Evolutionary conservation across 78 protist genomes (phyloP).

Genomic region (Creolimax fragrantissima): DNA sequence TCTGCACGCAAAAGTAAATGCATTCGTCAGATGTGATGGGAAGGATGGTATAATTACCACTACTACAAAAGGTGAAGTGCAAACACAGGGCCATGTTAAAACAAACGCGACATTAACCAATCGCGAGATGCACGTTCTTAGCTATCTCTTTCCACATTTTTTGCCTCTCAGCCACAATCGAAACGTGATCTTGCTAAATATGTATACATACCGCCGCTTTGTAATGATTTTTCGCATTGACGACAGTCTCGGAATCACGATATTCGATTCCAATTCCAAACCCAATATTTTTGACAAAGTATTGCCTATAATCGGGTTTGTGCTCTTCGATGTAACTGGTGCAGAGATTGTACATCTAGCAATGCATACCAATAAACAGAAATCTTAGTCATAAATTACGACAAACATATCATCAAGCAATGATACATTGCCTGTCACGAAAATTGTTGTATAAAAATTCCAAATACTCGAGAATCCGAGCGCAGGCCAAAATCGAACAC

Average conservation of each 20-base stretch:
- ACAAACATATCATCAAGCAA: too few species aligned
- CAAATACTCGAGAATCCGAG: too few species aligned
- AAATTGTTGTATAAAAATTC: too few species aligned
- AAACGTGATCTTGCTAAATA: too few species aligned
- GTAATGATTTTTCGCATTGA: conserved; percentile 24
- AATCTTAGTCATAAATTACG: too few species aligned
- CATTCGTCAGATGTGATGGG: not conserved
- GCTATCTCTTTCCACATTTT: not conserved
- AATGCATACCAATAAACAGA: too few species aligned
- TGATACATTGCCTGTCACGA: too few species aligned
- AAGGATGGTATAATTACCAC: not conserved
- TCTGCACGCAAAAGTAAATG: not conserved
- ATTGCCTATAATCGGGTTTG: conserved; percentile 5
- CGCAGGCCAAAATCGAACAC: too few species aligned
- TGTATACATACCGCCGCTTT: not conserved
- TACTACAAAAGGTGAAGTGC: not conserved
- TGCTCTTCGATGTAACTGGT: not conserved
- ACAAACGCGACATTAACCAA: not conserved
- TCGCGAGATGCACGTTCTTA: not conserved
- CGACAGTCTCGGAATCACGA: conserved; percentile 25
- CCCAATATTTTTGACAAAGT: conserved; percentile 43
- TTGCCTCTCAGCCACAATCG: not conserved
- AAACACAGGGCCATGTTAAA: not conserved
- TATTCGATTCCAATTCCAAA: conserved; percentile 56
- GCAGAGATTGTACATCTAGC: not conserved